Evolutionary conservation across 257 asterid species (phyloP).

Genomic region (Solanum ossicruentum): DNA sequence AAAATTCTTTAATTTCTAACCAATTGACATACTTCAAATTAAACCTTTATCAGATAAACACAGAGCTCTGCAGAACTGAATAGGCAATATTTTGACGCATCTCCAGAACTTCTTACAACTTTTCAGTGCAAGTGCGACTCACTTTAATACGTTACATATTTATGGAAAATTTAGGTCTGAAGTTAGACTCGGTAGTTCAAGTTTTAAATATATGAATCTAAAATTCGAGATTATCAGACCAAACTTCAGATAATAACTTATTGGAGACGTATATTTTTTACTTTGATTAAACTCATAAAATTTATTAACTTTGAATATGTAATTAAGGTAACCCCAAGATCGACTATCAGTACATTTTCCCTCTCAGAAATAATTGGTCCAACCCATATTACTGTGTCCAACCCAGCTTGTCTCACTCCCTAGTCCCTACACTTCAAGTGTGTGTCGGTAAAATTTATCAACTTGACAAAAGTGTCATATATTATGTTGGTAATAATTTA

Average conservation of each 20-base stretch:
- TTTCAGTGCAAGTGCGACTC: background rate
- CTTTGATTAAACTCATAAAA: background rate
- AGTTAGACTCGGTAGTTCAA: background rate
- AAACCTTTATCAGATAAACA: background rate
- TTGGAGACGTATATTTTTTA: background rate
- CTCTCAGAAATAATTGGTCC: background rate
- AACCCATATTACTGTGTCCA: background rate
- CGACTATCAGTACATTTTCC: background rate
- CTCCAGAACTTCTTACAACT: background rate
- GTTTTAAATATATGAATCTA: background rate
- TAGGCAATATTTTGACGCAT: too few species aligned
- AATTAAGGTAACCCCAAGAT: background rate
- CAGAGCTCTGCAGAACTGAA: background rate
- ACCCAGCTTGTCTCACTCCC: background rate
- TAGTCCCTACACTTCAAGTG: background rate
- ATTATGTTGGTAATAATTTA: background rate
- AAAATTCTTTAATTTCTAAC: background rate
- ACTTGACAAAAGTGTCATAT: background rate
- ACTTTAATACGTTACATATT: too few species aligned
- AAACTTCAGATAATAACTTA: background rate
- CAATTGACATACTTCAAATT: background rate
- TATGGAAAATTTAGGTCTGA: background rate
- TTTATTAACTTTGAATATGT: background rate
- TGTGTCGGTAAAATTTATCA: background rate
- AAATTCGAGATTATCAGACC: fast-evolving